Conservation (phyloP, 306 rosid species). For the Sophora flavescens region DNA sequence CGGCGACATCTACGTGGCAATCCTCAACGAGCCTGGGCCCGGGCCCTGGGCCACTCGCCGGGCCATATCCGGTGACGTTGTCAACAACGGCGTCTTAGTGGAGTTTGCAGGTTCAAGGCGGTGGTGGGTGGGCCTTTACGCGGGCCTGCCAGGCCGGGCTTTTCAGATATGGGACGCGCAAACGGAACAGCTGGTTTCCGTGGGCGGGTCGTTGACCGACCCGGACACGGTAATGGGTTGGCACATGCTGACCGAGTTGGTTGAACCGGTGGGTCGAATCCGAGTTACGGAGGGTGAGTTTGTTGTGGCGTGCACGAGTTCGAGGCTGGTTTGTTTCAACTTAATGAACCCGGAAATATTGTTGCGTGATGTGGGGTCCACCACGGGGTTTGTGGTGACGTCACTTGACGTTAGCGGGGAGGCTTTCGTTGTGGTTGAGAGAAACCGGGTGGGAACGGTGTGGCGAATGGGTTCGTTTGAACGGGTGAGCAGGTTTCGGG, state of each 20-base stretch:
- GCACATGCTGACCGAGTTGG: conserved; percentile 74
- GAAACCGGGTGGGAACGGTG: conserved; percentile 58
- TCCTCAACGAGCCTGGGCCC: not conserved
- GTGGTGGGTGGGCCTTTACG: conserved; percentile 89
- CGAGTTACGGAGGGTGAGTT: conserved; percentile 57
- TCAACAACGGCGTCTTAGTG: conserved; percentile 69
- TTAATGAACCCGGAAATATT: conserved; percentile 52
- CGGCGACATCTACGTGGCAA: conserved; percentile 71
- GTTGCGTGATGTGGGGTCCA: conserved; percentile 50
- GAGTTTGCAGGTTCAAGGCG: conserved; percentile 67
- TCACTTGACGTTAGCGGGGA: conserved; percentile 63
- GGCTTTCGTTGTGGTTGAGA: conserved; percentile 58
- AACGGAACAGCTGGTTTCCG: conserved; percentile 51
- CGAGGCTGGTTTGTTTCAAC: conserved; percentile 59
- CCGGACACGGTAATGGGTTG: conserved; percentile 77
- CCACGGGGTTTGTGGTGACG: conserved; percentile 53
- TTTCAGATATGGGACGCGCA: conserved; percentile 75
- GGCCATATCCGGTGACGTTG: conserved; percentile 52
- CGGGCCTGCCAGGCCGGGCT: conserved; percentile 72
- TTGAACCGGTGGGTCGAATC: conserved; percentile 68
- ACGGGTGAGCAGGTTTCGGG: conserved; percentile 56
- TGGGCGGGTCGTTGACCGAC: conserved; percentile 76
- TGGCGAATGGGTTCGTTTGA: conserved; percentile 54
- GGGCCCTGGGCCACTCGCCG: not conserved
- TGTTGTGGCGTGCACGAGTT: conserved; percentile 79